phyloP scores from a whole-genome alignment of 2,329 filamentous ascomycete genomes.

The Fusarium caatingaense region DNA sequence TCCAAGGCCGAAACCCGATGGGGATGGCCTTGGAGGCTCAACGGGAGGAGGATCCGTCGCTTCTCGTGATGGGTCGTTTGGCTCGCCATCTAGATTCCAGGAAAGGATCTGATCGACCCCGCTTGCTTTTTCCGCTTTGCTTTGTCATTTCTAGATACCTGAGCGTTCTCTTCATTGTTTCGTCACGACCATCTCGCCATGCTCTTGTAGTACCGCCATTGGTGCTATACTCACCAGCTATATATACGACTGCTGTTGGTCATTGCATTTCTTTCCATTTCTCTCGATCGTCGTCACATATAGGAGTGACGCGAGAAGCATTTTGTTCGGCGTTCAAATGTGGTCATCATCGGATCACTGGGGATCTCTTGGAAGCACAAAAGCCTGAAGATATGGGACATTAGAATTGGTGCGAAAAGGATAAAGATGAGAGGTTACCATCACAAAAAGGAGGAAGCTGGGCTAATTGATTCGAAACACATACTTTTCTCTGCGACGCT shows the following conservation, averaged over 20 bases:
- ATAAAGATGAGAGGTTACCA: slow-evolving; percentile 16
- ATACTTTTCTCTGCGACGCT: slow-evolving; percentile 32
- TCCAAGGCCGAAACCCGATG: slow-evolving; percentile 44
- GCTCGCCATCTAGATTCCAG: slow-evolving; percentile 46
- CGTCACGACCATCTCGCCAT: slow-evolving; percentile 33
- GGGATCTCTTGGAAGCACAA: slow-evolving; percentile 41
- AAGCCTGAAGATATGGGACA: slow-evolving; percentile 22
- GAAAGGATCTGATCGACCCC: slow-evolving; percentile 44
- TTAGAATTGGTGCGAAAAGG: slow-evolving; percentile 28
- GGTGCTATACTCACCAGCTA: slow-evolving; percentile 17
- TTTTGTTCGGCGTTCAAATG: slow-evolving; percentile 45
- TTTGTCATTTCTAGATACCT: slow-evolving; percentile 35
- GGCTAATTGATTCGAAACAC: slow-evolving; percentile 27
- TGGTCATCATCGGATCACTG: slow-evolving; percentile 37
- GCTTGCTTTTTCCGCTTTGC: slow-evolving; percentile 11
- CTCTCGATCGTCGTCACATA: slow-evolving; percentile 22
- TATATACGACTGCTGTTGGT: slow-evolving; percentile 19
- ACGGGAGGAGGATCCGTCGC: slow-evolving; percentile 32
- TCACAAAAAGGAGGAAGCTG: slow-evolving; percentile 28
- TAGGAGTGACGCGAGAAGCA: slow-evolving; percentile 38
- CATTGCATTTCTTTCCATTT: slow-evolving; percentile 21
- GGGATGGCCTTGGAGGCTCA: slow-evolving; percentile 42
- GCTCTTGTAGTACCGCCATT: slow-evolving; percentile 11
- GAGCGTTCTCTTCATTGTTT: slow-evolving; percentile 46
- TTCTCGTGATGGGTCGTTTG: slow-evolving; percentile 42